phyloP scores from a whole-genome alignment of 2,329 filamentous ascomycete species.

The Diaporthe velutina region DNA sequence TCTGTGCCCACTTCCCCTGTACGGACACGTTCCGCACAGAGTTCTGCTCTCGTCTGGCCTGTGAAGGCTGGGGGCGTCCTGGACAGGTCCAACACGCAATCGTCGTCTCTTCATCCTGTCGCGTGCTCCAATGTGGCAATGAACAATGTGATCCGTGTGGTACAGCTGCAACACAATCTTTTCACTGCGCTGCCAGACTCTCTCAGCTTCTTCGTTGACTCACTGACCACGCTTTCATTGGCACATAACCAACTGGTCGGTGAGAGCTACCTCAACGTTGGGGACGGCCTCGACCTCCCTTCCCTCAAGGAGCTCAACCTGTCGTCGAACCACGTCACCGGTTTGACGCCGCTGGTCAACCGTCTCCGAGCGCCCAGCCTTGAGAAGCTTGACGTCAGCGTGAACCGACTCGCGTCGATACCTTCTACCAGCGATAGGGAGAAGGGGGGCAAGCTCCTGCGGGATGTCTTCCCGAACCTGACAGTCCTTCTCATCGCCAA shows the following conservation, averaged over 20 bases:
- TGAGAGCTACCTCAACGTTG: conserved; percentile 69
- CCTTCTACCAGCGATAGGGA: conserved; percentile 57
- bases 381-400: conserved; percentile 82
- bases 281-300: conserved; percentile 76
- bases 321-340: conserved; percentile 78
- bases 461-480: conserved; percentile 77
- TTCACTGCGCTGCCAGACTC: conserved; percentile 78
- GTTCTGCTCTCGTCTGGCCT: conserved; percentile 64
- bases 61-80: conserved; percentile 73
- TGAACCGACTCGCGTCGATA: conserved; percentile 82
- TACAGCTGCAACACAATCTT: conserved; percentile 83
- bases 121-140: conserved; percentile 68
- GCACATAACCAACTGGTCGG: conserved; percentile 80
- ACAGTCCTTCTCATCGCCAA: conserved; percentile 80
- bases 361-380: conserved; percentile 81
- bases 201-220: conserved; percentile 78
- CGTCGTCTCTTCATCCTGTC: conserved; percentile 69
- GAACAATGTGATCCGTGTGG: conserved; percentile 63
- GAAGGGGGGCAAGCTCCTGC: conserved; percentile 56
- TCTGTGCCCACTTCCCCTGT: conserved; percentile 64
- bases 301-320: conserved; percentile 83
- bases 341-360: conserved; percentile 74
- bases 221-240: conserved; percentile 79
- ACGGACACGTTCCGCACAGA: conserved; percentile 62
- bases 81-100: conserved; percentile 77